Base-by-base conservation (phyloP, 345 rosid species). In the Noccaea caerulescens region DNA sequence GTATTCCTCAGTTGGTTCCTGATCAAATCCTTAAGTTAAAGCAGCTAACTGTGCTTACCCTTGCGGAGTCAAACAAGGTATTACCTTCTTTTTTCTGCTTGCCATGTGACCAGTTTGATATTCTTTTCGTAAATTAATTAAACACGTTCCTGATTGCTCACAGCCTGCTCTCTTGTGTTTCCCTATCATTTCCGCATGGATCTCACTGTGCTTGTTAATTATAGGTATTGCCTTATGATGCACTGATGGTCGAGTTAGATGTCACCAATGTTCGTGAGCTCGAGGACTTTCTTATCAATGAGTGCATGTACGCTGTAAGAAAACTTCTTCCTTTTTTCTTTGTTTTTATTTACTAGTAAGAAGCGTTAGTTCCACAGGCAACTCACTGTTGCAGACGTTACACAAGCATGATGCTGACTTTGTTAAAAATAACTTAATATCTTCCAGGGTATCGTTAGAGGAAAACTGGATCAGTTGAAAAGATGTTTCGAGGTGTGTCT, bases 221-320 rank as follows among this genome's bases (percentile, higher is more conserved):
- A 16, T 70, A 94, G 99, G 95, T 94, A 6, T 79, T 94, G 49
- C 89, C 89, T 32, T 94, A 94, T 82, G 87, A 90, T 82, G 82
- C 82, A 56, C 85, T 94, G 51, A 91, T 91, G 98, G 88, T 65
- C 75, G 98, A 88, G 80, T 80, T 94, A 68, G 99, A 91, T 75
- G 87, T 94, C 60, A 62, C 83, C 58, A 94, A 94, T 88, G 95
- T 91, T 7, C 95, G 99, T 71, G 92, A 94, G 73, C 99, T 94
- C 67, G 98, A 94, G 77, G 98, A 94, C 84, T 94, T 94, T 84
- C 98, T 94, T 44, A 94, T 92, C 68, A 91, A 94, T 51, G 99
- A 89, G 71, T 91, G 99, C 82, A 91, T 94, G 97, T 92, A 91
- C 66, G 86, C 78, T 81, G 99, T 92, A 8, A 20, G 6, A 44